These are phyloP conservation scores for Nothopassalora personata DNA, from an alignment of 2,329 filamentous ascomycete genomes.

Conservation along the genomic window DNA sequence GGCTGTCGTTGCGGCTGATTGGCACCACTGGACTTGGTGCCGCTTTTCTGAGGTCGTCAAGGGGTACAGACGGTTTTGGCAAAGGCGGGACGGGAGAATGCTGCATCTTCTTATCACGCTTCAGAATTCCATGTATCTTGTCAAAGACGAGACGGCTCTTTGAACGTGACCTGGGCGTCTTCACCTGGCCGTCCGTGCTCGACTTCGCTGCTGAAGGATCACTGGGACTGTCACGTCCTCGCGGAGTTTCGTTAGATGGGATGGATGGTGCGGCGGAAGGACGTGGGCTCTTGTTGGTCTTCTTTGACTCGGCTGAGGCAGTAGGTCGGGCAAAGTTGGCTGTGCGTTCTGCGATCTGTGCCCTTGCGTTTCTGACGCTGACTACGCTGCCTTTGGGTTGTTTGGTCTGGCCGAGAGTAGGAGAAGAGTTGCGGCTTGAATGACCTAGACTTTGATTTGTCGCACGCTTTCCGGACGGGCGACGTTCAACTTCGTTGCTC, in stretches of 20 bases:
- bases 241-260: background rate
- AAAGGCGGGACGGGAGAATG: background rate
- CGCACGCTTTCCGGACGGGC: background rate
- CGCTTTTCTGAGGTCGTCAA: background rate
- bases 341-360: conserved; percentile 2
- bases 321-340: conserved; percentile 18
- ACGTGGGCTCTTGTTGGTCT: conserved; percentile 13
- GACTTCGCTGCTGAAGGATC: background rate
- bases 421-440: conserved; percentile 19
- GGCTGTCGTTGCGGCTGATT: conserved; percentile 4
- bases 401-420: conserved; percentile 15
- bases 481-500: conserved; percentile 4
- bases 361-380: conserved; percentile 13
- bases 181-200: background rate
- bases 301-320: conserved; percentile 19
- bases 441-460: background rate
- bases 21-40: background rate
- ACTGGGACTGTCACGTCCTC: conserved; percentile 10
- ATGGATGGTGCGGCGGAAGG: conserved; percentile 1
- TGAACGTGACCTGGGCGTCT: conserved; percentile 22
- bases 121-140: conserved; percentile 30
- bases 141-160: conserved; percentile 27
- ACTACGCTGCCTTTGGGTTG: conserved; percentile 18
- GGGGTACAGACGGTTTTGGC: background rate
- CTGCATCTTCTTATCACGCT: conserved; percentile 22